Conservation (phyloP, 805 yeast genomes). For the Pichia sporocuriosa region DNA sequence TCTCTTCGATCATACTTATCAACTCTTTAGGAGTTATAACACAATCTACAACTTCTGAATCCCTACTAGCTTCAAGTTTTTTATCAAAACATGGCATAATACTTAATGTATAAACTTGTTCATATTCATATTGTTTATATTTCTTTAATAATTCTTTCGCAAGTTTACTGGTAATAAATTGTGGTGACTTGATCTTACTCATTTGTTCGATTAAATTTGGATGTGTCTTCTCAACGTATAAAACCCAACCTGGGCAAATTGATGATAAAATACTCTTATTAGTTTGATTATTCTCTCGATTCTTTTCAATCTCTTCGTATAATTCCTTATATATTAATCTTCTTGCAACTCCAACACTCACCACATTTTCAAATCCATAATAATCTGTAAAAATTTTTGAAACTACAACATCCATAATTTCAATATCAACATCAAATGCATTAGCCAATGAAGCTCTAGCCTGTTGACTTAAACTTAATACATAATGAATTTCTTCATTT, state of each 20-base stretch:
- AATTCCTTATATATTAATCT: slow-evolving; percentile 35
- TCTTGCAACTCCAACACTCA: slow-evolving; percentile 84
- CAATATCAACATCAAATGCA: slow-evolving; percentile 49
- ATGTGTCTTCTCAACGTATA: slow-evolving; percentile 94
- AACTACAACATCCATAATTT: slow-evolving; percentile 54
- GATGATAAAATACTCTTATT: slow-evolving; percentile 54
- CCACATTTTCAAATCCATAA: slow-evolving; percentile 66
- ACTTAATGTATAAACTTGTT: slow-evolving; percentile 65
- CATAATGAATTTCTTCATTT: slow-evolving; percentile 38
- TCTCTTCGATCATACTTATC: slow-evolving; percentile 50
- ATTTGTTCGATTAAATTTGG: slow-evolving; percentile 69
- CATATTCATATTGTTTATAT: slow-evolving; percentile 25
- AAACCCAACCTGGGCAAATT: slow-evolving; percentile 93
- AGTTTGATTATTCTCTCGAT: slow-evolving; percentile 11
- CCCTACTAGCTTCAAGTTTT: slow-evolving; percentile 85
- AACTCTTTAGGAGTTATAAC: slow-evolving; percentile 89
- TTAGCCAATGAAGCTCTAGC: slow-evolving; percentile 74
- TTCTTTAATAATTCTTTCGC: slow-evolving; percentile 46
- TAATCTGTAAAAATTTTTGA: slow-evolving; percentile 48
- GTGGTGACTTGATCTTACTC: slow-evolving; percentile 79
- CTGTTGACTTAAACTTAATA: slow-evolving; percentile 80
- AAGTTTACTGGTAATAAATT: slow-evolving; percentile 82
- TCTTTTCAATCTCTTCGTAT: slow-evolving; percentile 41
- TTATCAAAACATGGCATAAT: slow-evolving; percentile 98
- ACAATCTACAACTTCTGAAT: slow-evolving; percentile 70